Evolutionary conservation across 139 green algal genomes (phyloP), one percentile per base, ranked within the genome.

Genomic region (Raphidocelis subcapitata): DNA sequence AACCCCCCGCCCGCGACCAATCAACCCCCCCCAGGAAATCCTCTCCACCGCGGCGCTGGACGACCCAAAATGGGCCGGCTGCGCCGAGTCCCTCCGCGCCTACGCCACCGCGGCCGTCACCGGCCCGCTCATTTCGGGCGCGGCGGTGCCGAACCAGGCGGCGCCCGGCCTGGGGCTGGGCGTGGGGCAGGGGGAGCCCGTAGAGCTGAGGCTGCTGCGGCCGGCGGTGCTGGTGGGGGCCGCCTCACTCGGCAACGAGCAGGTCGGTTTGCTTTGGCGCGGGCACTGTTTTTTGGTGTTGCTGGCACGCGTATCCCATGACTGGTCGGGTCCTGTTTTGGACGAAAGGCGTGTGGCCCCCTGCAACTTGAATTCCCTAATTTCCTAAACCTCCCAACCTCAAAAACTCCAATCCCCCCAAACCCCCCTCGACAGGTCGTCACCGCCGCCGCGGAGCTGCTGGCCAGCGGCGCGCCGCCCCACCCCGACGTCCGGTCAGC

Each of bases 401-500:
- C 18, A 16, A 56, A 18, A 16, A 56, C 55, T 62, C 55, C 55
- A 5, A 5, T 35, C 55, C 26, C 10, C n/a, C 55, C 24, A 5
- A 35, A 35, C n/a, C 5, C 10, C 26, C 26, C 5, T 14, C 24
- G 8, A 16, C 55, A 62, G 55, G 26, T 62, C 10, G 55, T 62
- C 5, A 14, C 10, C 10, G n/a, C 26, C 10, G 26, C 55, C 26
- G 55, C 16, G n/a, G 5, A 29, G 55, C 26, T 31, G 24, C 55
- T 35, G 24, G 55, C 14, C 16, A 14, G 24, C 24, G 55, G 55
- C 18, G 47, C 3, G 3, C n/a, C 1, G 2, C 5, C 31, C 3
- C 69, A 88, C 20, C 44, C 85, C 46, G 87, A 93, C 67, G 67
- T 91, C 21, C 41, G 80, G 4, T 49, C 54, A 0, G 62, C 77